These are phyloP conservation scores for Dactylellina parvicollis DNA, from an alignment of 2,329 filamentous ascomycete species.

Conservation along the genomic window DNA sequence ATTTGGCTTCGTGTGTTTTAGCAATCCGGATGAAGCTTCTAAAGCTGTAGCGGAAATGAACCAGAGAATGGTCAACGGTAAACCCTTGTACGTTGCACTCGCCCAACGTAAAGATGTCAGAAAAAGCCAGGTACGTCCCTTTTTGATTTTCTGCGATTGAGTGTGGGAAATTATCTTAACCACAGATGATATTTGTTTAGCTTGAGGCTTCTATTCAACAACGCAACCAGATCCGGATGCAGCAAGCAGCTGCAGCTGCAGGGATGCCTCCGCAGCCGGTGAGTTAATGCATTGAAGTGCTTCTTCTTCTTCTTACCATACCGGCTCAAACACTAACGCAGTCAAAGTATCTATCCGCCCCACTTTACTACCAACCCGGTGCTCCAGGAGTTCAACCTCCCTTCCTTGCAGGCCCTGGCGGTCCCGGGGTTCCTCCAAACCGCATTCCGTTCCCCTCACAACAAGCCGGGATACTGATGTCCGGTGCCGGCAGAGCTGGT, in stretches of 20 bases:
- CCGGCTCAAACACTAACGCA: constrained; percentile 52
- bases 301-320: neutral
- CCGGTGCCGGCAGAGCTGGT: constrained; percentile 64
- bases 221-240: constrained; percentile 97
- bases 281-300: neutral
- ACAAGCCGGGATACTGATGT: constrained; percentile 61
- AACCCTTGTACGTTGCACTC: constrained; percentile 96
- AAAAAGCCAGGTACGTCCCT: constrained; percentile 78
- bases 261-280: constrained; percentile 73
- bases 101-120: constrained; percentile 99
- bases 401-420: constrained; percentile 68
- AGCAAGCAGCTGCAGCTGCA: constrained; percentile 86
- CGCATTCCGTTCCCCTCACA: constrained; percentile 72
- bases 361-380: constrained; percentile 90
- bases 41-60: constrained; percentile 99
- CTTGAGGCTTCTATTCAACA: constrained; percentile 99
- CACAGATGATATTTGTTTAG: constrained; percentile 58
- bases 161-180: neutral
- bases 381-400: constrained; percentile 69
- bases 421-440: constrained; percentile 65
- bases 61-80: constrained; percentile 96
- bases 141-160: constrained; percentile 21
- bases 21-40: constrained; percentile 97
- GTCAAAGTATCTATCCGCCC: constrained; percentile 82
- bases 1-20: constrained; percentile 99